Base-by-base conservation (phyloP, 75 land plant species). In the Picea glauca region DNA sequence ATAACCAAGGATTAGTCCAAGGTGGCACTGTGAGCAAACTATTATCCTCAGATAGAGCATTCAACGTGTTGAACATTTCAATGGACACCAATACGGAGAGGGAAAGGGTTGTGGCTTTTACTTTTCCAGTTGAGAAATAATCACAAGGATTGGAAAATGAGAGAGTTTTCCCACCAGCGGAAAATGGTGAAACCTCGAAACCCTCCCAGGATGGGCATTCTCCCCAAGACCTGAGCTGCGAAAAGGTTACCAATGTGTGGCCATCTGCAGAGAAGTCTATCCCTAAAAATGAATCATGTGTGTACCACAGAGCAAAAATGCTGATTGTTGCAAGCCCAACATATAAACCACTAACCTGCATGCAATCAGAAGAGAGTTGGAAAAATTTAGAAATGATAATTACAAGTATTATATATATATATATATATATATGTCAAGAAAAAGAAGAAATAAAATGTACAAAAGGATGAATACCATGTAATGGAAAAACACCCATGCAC, bases 1-100 rank as follows among this genome's bases (percentile, higher is more conserved):
- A 76, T 78, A 95, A 92, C 92, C 91, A 95, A 21, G 96, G 98
- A 68, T 95, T 95, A 43, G 76, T 86, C 98, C 98, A 95, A 13
- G 98, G 96, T 13, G 92, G 98, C 94, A 95, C 88, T n/a, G 60
- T 81, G 2, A 91, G 31, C 57, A 95, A 77, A 87, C 94, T 95
- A 63, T 82, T 88, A 80, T 95, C 88, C 79, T 95, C 96, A 2
- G 98, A 95, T 5, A 94, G 91, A 14, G 98, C 96, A 75, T 95
- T 95, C 8, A 95, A 80, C 8, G 98, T 88, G 76, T 95, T 95
- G 85, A 95, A 93, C 96, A 95, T 93, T 83, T 95, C 98, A 43
- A 95, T 95, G 8, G 92, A 87, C 58, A 95, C 96, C 76, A 95
- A 78, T 32, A 95, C 96, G 62, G 98, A 95, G 18, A 95, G 83